Evolutionary conservation across 1,284 basidiomycete genomes (phyloP), one percentile per base, ranked within the genome.

Genomic region (Tranzscheliella williamsii): DNA sequence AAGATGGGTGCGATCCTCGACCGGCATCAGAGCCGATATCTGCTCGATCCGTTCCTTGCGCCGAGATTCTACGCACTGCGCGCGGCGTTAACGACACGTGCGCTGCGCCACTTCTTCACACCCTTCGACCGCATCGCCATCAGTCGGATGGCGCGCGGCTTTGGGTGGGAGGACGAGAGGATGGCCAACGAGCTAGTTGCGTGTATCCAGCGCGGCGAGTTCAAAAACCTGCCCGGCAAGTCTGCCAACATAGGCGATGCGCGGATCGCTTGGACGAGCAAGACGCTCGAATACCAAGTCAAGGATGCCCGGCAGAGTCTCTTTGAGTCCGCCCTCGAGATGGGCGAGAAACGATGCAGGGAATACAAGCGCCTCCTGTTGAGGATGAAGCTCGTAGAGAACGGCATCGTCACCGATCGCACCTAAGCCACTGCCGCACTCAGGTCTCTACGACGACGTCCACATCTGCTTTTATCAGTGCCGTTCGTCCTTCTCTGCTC

Each of bases 61-160:
- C 20, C 79, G 87, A 37, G 84, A 83, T 35, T 61, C 11, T 26
- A 45, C 2, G 27, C 20, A 11, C 41, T 67, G 17, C 35, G 52
- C 20, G 82, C 82, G 54, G 80, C 83, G 8, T 40, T 73, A 17
- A 58, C 27, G 16, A 24, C 43, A 13, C 86, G 85, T 45, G 58
- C 67, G 2, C 40, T 76, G 2, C 49, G 55, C 23, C 66, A 73
- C 21, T 92, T 91, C 79, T 89, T 92, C 81, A 83, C 86, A 60
- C 90, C 91, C 0, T 93, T 91, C 74, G 80, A 86, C 32, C 84
- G 87, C 15, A 88, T 93, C 73, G 83, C 84, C 60, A 83, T 94
- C 20, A 83, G 86, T 31, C 83, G 87, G 24, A 89, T 93, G 87
- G 85, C 86, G 30, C 78, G 78, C 2, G 88, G 89, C 4, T 92